A percentile compares a stretch with the other conserved stretches of the same genome.
Conservation (phyloP, 768 basidiomycete species). For the Heimioporus sp. region DNA sequence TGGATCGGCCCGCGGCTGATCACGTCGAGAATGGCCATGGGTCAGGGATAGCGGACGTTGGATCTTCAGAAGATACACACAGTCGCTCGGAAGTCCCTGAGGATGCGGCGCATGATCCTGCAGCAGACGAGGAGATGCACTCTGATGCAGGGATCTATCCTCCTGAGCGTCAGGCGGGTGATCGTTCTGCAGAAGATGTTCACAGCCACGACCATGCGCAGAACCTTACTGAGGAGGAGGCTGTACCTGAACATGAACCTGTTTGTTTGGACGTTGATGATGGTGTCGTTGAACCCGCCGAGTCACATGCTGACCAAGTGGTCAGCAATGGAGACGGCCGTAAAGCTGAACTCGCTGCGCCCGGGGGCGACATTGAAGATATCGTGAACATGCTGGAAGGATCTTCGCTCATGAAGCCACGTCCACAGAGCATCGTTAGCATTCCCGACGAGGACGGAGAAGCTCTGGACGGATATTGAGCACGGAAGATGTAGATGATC, state of each 20-base stretch:
- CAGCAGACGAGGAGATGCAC: conserved; percentile 4
- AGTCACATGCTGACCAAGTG: conserved; percentile 7
- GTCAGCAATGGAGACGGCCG: conserved; percentile 8
- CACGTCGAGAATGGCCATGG: conserved; percentile 27
- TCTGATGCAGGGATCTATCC: conserved; percentile 7
- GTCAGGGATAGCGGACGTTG: conserved; percentile 12
- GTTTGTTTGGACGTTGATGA: conserved; percentile 7
- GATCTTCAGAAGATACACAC: conserved; percentile 18
- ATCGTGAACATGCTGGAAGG: conserved; percentile 66
- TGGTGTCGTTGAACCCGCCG: conserved; percentile 9
- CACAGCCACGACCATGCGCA: conserved; percentile 5
- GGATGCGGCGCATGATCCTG: conserved; percentile 9
- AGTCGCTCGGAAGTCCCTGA: conserved; percentile 14
- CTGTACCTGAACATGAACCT: conserved; percentile 5
- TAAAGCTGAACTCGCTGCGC: neutral
- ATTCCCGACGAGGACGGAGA: conserved; percentile 57
- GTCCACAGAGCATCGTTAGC: conserved; percentile 42
- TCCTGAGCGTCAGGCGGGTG: conserved; percentile 9
- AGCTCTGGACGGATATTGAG: conserved; percentile 52
- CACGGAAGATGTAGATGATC: conserved; percentile 22
- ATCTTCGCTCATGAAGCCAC: conserved; percentile 34
- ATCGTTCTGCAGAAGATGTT: conserved; percentile 6
- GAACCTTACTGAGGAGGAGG: conserved; percentile 8
- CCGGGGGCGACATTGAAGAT: conserved; percentile 52
- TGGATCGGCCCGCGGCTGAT: conserved; percentile 19